These are phyloP conservation scores for Botryotinia calthae DNA, from an alignment of 2,329 filamentous ascomycete genomes.

Conservation along the genomic window DNA sequence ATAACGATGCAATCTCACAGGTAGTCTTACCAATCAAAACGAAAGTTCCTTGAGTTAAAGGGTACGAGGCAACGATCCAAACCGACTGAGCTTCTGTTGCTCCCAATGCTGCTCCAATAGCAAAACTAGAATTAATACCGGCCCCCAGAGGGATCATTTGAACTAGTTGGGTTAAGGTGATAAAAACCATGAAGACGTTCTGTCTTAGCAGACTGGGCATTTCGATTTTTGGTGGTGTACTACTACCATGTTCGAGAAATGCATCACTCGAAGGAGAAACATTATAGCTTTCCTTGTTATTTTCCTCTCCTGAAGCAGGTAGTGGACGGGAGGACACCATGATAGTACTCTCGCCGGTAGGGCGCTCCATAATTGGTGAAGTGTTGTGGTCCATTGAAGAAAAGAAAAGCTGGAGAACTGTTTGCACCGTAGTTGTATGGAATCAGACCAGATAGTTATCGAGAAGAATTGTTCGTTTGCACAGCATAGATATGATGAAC, in stretches of 20 bases:
- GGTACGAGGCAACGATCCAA: conserved; percentile 19
- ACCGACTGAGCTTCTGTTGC: conserved; percentile 3
- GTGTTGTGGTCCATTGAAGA: neutral
- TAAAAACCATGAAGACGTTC: conserved; percentile 16
- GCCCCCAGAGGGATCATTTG: conserved; percentile 19
- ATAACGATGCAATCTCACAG: neutral
- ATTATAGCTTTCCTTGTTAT: neutral
- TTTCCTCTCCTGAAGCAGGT: neutral
- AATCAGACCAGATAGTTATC: neutral
- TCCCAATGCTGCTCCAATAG: conserved; percentile 12
- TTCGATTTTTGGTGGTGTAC: neutral
- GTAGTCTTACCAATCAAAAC: conserved; percentile 11
- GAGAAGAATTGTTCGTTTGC: neutral
- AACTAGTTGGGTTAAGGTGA: conserved; percentile 16
- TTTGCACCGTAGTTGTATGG: neutral
- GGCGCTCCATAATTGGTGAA: too few relatives aligned
- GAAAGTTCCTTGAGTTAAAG: conserved; percentile 23
- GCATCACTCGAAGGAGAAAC: neutral
- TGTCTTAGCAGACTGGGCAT: conserved; percentile 8
- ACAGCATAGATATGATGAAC: neutral
- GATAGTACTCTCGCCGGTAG: neutral
- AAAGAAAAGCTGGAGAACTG: neutral
- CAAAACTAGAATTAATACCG: conserved; percentile 16
- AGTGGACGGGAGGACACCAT: neutral
- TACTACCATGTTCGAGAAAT: neutral